A percentile compares a stretch with the other conserved stretches of the same genome.
Evolutionary conservation across 768 basidiomycete species (phyloP).

Genomic region (Polyporus arcularius): DNA sequence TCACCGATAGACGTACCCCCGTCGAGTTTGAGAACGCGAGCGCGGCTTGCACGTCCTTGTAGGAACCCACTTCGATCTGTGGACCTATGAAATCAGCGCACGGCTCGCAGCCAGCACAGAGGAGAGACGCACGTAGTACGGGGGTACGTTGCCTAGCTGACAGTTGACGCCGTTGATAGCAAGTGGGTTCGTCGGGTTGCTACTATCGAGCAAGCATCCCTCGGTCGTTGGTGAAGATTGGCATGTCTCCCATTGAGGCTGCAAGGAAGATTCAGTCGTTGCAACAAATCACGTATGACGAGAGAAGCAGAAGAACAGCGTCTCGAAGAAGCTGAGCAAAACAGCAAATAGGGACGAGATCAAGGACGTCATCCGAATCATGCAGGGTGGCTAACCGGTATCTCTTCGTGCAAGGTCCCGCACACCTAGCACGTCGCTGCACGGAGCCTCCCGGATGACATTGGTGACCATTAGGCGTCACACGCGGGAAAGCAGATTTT

Average conservation of each 20-base stretch:
- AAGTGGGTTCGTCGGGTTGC: conserved; percentile 23
- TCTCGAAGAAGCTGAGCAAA: background rate
- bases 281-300: background rate
- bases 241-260: conserved; percentile 60
- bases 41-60: conserved; percentile 29
- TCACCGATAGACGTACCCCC: conserved; percentile 30
- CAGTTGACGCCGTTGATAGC: conserved; percentile 26
- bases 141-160: conserved; percentile 27
- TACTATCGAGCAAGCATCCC: conserved; percentile 49
- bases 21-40: conserved; percentile 27
- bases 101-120: background rate
- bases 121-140: conserved; percentile 26
- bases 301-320: background rate
- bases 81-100: background rate
- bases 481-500: no score
- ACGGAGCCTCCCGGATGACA: no score
- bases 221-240: conserved; percentile 38
- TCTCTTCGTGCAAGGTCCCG: no score
- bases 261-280: background rate
- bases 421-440: no score
- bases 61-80: conserved; percentile 29
- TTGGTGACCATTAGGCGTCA: no score
- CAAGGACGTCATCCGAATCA: no score
- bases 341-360: no score
- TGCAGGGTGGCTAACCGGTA: no score